These are phyloP conservation scores for Otatea glauca DNA, from an alignment of 176 grass and related monocot genomes.

Conservation along the genomic window DNA sequence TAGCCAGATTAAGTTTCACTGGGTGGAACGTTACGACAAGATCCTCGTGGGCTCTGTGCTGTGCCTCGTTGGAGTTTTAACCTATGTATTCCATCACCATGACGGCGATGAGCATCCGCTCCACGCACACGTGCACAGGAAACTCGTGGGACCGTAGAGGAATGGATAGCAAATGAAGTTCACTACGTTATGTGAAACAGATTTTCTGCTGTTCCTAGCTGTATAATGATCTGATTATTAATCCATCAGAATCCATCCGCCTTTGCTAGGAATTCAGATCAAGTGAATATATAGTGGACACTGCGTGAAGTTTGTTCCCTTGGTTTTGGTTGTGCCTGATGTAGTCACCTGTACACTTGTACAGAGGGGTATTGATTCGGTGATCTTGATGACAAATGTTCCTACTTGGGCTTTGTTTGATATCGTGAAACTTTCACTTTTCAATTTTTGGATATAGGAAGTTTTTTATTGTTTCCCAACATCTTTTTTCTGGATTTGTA, in stretches of 20 bases:
- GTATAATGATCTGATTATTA: conserved; percentile 36
- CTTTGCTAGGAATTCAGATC: not conserved
- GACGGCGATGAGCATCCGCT: conserved; percentile 63
- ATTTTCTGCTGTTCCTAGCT: conserved; percentile 23
- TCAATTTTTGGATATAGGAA: not conserved
- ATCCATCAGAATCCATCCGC: not conserved
- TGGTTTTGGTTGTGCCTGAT: not conserved
- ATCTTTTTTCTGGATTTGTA: too few relatives aligned
- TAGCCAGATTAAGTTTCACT: conserved; percentile 97
- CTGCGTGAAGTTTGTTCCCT: not conserved
- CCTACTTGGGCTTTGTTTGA: not conserved
- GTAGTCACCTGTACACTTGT: not conserved
- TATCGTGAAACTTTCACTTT: not conserved
- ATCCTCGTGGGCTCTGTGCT: conserved; percentile 86
- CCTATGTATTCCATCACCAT: conserved; percentile 86
- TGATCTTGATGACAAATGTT: not conserved
- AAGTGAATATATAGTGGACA: conserved; percentile 29
- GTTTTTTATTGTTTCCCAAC: too few relatives aligned
- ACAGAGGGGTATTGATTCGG: not conserved
- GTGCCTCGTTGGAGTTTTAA: conserved; percentile 78
- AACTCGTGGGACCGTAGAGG: conserved; percentile 60
- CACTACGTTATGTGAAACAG: not conserved
- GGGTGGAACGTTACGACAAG: conserved; percentile 96
- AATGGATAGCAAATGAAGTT: conserved; percentile 17
- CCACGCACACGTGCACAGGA: conserved; percentile 62